Evolutionary conservation across 768 basidiomycete genomes (phyloP), one percentile per base, ranked within the genome.

Genomic region (Rossbeevera mucosa): DNA sequence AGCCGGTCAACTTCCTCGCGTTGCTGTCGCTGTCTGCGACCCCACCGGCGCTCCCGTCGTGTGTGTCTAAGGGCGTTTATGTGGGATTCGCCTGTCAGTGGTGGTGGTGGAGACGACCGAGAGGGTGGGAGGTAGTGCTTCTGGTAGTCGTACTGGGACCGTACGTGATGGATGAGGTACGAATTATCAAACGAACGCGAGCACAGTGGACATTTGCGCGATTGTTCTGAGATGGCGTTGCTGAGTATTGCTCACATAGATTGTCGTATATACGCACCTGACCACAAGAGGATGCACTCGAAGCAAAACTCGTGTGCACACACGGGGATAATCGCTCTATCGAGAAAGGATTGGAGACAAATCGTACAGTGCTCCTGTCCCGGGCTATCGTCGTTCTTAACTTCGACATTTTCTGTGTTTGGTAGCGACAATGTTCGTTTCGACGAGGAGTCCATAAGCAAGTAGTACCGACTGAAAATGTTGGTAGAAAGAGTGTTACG

Each of bases 281-380:
- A 80, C 94, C 93, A 95, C 1, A 93, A 71, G 44, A 87, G 72
- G 21, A 96, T 76, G 66, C 94, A 97, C 51, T 91, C 88, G 58
- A 95, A 95, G 62, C 94, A 97, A 63, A 94, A 94, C 63, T 90
- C 88, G 73, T 97, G 94, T 2, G 90, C 88, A 68, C 94, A 96
- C 7, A 75, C 77, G 1, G 92, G 90, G 22, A 95, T 74, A 33
- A 94, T 78, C 0, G 93, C 88, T 42, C 88, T 75, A 71, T 96
- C 91, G 13, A 77, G 73, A 47, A 94, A 73, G 11, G 72, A 54
- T 60, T 94, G 90, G 21, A 97, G 73, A 61, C 94, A 97, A 29
- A 97, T 95, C 53, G 86, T 83, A 64, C 94, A 97, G 59, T 83
- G 75, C 21, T 77, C 61, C 18, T 62, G 52, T 5, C 54, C 49